Evolutionary conservation across 2,329 filamentous ascomycete genomes (phyloP).

Genomic region (Colletotrichum siamense): DNA sequence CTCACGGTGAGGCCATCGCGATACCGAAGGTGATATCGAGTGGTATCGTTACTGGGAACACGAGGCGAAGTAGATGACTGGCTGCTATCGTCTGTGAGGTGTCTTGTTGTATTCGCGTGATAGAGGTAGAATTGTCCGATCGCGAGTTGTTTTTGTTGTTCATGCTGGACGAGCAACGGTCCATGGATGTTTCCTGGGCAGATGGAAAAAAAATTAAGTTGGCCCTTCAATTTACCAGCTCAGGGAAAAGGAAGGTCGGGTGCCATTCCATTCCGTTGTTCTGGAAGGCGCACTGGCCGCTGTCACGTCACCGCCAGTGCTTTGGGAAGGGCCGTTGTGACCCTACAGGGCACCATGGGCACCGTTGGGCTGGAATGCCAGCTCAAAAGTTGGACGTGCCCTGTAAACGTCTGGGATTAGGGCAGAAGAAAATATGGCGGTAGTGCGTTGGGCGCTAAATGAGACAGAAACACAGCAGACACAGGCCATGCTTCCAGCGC

Average conservation of each 20-base stretch:
- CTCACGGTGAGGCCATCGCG: conserved; percentile 8
- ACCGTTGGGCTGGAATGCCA: background rate
- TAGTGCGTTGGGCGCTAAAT: background rate
- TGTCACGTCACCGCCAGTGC: conserved; percentile 9
- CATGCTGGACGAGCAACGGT: background rate
- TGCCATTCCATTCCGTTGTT: background rate
- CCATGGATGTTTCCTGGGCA: conserved; percentile 10
- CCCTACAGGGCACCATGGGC: background rate
- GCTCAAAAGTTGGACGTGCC: background rate
- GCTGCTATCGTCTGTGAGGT: background rate
- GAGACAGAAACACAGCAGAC: background rate
- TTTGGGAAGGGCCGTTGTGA: background rate
- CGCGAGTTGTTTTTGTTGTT: conserved; percentile 7
- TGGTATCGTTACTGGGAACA: background rate
- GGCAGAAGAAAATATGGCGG: background rate
- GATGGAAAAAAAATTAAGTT: background rate
- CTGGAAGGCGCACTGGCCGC: conserved; percentile 2
- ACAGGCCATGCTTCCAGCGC: background rate
- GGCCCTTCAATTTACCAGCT: background rate
- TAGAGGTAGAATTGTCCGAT: background rate
- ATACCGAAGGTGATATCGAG: background rate
- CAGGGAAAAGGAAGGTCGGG: background rate
- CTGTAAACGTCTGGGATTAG: background rate
- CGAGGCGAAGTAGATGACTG: background rate
- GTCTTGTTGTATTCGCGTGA: background rate